Conservation (phyloP, 1,284 basidiomycete genomes). For the Papiliotrema terrestris region DNA sequence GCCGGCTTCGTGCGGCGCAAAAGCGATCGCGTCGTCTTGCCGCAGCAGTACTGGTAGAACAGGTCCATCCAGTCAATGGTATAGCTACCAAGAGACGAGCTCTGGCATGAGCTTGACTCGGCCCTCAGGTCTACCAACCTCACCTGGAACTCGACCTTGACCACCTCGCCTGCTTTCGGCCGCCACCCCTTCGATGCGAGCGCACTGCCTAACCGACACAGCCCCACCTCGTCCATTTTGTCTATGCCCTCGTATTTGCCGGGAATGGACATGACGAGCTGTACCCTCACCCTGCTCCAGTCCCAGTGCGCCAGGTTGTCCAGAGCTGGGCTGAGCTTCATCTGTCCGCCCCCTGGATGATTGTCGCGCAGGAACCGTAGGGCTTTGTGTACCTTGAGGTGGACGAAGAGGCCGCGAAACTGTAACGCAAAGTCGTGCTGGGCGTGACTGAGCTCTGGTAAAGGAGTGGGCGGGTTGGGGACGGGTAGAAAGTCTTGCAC, state of each 20-base stretch:
- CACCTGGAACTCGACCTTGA: slow-evolving; percentile 46
- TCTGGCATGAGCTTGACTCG: slow-evolving; percentile 44
- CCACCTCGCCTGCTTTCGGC: slow-evolving; percentile 26
- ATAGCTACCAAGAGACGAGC: slow-evolving; percentile 44
- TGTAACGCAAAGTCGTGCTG: slow-evolving; percentile 32
- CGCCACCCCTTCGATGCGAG: slow-evolving; percentile 38
- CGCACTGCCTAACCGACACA: slow-evolving; percentile 35
- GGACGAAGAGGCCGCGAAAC: slow-evolving; percentile 37
- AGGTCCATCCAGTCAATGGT: slow-evolving; percentile 39
- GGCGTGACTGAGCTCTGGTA: slow-evolving; percentile 5
- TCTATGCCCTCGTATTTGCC: slow-evolving; percentile 35
- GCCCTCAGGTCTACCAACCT: slow-evolving; percentile 6
- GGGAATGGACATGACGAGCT: slow-evolving; percentile 42
- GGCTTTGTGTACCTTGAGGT: slow-evolving; percentile 39
- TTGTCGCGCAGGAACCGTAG: slow-evolving; percentile 22
- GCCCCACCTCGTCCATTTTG: slow-evolving; percentile 31
- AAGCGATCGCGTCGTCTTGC: slow-evolving; percentile 21
- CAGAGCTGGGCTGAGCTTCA: slow-evolving; percentile 19
- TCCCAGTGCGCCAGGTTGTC: slow-evolving; percentile 36
- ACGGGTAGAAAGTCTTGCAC: slow-evolving; percentile 45
- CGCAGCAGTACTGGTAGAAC: slow-evolving; percentile 36
- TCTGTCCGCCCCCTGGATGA: slow-evolving; percentile 26
- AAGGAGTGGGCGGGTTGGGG: background rate
- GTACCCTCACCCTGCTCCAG: slow-evolving; percentile 42
- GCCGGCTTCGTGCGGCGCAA: slow-evolving; percentile 19